Percentiles rank a stretch among this genome's conserved stretches.
These are phyloP conservation scores for Teratosphaeria zuluensis DNA, from an alignment of 2,329 filamentous ascomycete species.

Conservation along the genomic window DNA sequence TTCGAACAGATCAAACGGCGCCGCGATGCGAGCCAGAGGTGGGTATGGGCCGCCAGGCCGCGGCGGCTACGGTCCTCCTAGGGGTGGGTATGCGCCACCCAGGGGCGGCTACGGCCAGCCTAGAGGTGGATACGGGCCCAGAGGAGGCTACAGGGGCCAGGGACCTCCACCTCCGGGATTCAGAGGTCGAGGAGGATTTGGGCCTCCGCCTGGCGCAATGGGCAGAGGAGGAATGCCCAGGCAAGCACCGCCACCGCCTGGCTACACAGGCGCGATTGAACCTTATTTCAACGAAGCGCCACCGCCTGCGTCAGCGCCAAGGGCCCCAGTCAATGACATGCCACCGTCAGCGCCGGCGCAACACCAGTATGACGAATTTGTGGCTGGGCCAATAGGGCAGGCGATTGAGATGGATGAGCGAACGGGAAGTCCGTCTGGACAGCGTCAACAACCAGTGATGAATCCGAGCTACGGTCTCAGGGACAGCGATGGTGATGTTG, in stretches of 20 bases:
- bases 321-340: conserved; percentile 1
- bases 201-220: conserved; percentile 17
- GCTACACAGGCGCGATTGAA: conserved; percentile 13
- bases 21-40: conserved; percentile 16
- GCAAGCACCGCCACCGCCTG: conserved; percentile 17
- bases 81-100: conserved; percentile 44
- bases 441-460: conserved; percentile 4
- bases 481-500: conserved; percentile 62
- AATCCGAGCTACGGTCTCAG: conserved; percentile 30
- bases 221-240: conserved; percentile 14
- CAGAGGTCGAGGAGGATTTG: conserved; percentile 27
- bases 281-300: conserved; percentile 12
- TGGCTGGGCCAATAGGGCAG: conserved; percentile 44
- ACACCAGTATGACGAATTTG: conserved; percentile 17
- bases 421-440: conserved; percentile 42
- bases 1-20: conserved; percentile 26
- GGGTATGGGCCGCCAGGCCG: conserved; percentile 25
- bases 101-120: conserved; percentile 45
- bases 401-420: conserved; percentile 73
- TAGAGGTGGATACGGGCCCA: conserved; percentile 34
- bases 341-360: conserved; percentile 15
- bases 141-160: conserved; percentile 31
- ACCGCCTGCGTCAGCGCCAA: conserved; percentile 1
- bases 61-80: conserved; percentile 38
- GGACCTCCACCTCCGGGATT: conserved; percentile 30